Evolutionary conservation across 2,329 filamentous ascomycete genomes (phyloP).

Genomic region (Aspergillus sp.): DNA sequence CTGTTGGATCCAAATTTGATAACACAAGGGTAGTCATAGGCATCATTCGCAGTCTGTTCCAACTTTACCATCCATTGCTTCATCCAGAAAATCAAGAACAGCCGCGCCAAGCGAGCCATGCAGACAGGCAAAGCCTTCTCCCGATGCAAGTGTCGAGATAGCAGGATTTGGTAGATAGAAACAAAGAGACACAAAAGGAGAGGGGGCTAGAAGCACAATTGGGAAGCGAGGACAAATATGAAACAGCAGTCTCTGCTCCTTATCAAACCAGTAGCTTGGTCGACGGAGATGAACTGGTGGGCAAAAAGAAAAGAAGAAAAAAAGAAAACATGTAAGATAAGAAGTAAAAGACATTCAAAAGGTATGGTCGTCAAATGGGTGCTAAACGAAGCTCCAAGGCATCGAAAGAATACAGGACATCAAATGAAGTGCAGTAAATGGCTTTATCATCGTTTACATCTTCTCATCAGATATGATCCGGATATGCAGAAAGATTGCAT

Average conservation of each 20-base stretch:
- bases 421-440: slow-evolving; percentile 16
- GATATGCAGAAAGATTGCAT: slow-evolving; percentile 25
- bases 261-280: background rate
- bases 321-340: slow-evolving; percentile 1
- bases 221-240: slow-evolving; percentile 11
- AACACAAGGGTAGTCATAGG: background rate
- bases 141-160: slow-evolving; percentile 12
- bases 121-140: slow-evolving; percentile 10
- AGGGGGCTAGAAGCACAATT: slow-evolving; percentile 15
- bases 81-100: slow-evolving; percentile 11
- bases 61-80: slow-evolving; percentile 6
- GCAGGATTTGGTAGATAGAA: slow-evolving; percentile 13
- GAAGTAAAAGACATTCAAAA: slow-evolving; percentile 9
- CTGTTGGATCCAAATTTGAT: background rate
- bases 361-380: slow-evolving; percentile 14
- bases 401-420: slow-evolving; percentile 27
- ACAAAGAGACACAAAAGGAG: slow-evolving; percentile 5
- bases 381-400: slow-evolving; percentile 19
- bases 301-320: background rate
- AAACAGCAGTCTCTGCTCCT: slow-evolving; percentile 9
- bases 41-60: background rate
- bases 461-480: slow-evolving; percentile 22
- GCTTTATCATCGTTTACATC: slow-evolving; percentile 21
- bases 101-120: slow-evolving; percentile 5
- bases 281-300: background rate